Percentiles rank a stretch among this genome's conserved stretches.
These are phyloP conservation scores for Rubroshorea leprosula DNA, from an alignment of 345 rosid genomes.

Conservation along the genomic window DNA sequence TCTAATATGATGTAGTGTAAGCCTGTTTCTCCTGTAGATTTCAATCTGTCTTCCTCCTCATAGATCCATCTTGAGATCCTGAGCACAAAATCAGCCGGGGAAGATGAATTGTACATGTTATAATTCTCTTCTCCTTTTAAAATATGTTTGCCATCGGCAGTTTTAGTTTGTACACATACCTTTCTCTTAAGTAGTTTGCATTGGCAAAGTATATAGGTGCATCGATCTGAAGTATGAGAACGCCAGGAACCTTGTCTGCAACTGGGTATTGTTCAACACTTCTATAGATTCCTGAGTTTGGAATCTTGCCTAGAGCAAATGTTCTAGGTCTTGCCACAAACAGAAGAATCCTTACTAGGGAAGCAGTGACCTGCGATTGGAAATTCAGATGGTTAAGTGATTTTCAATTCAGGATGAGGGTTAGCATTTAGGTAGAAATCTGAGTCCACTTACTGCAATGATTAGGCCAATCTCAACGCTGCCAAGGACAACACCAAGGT, in stretches of 20 bases:
- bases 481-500: slow-evolving; percentile 74
- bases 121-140: too few relatives aligned
- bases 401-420: too few relatives aligned
- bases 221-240: slow-evolving; percentile 82
- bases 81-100: not conserved
- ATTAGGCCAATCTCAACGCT: slow-evolving; percentile 79
- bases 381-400: not conserved
- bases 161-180: slow-evolving; percentile 34
- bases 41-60: slow-evolving; percentile 72
- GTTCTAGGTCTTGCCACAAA: slow-evolving; percentile 82
- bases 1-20: slow-evolving; percentile 73
- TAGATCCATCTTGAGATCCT: slow-evolving; percentile 87
- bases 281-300: slow-evolving; percentile 67
- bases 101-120: not conserved
- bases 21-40: slow-evolving; percentile 47
- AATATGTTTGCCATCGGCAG: too few relatives aligned
- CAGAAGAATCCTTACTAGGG: slow-evolving; percentile 62
- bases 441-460: slow-evolving; percentile 48
- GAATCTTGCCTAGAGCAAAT: slow-evolving; percentile 64
- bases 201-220: slow-evolving; percentile 84
- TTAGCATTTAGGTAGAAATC: not conserved
- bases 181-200: slow-evolving; percentile 87
- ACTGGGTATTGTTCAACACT: slow-evolving; percentile 74
- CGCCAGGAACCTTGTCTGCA: slow-evolving; percentile 53
- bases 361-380: slow-evolving; percentile 53